These are phyloP conservation scores for Allantophomopsis cytisporea DNA, from an alignment of 2,329 filamentous ascomycete species.

Conservation along the genomic window DNA sequence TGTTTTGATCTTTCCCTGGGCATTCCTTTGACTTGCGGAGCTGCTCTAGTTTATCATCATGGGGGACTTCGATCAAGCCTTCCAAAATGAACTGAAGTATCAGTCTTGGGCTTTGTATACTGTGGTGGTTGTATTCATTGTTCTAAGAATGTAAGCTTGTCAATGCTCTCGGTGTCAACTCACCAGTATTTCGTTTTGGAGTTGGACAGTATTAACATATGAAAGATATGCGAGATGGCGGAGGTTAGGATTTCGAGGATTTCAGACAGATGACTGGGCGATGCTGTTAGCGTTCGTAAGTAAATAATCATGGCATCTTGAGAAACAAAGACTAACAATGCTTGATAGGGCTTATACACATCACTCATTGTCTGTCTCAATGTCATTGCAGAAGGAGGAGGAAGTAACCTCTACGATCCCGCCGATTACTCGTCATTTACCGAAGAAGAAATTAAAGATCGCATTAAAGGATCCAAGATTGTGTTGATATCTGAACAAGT, in stretches of 20 bases:
- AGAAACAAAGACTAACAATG: too few species aligned
- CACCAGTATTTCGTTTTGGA: background rate
- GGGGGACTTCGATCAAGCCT: background rate
- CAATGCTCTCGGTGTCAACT: background rate
- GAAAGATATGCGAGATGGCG: background rate
- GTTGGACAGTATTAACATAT: background rate
- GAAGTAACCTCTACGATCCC: conserved; percentile 37
- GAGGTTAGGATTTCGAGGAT: background rate
- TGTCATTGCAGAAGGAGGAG: background rate
- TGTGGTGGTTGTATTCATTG: background rate
- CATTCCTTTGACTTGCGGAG: too few species aligned
- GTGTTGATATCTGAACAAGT: conserved; percentile 26
- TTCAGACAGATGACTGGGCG: background rate
- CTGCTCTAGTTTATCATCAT: background rate
- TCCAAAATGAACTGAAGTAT: background rate
- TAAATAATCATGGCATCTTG: too few species aligned
- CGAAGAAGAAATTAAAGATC: conserved; percentile 22
- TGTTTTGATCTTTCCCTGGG: too few species aligned
- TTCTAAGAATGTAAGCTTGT: background rate
- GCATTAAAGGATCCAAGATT: conserved; percentile 33
- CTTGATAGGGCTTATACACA: background rate
- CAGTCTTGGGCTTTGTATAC: background rate
- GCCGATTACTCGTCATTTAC: conserved; percentile 30
- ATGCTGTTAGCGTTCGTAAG: too few species aligned
- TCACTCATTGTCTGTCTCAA: background rate